Base-by-base conservation (phyloP, 108 stramenopile species). In the Pseudonitzschia multiseries region DNA sequence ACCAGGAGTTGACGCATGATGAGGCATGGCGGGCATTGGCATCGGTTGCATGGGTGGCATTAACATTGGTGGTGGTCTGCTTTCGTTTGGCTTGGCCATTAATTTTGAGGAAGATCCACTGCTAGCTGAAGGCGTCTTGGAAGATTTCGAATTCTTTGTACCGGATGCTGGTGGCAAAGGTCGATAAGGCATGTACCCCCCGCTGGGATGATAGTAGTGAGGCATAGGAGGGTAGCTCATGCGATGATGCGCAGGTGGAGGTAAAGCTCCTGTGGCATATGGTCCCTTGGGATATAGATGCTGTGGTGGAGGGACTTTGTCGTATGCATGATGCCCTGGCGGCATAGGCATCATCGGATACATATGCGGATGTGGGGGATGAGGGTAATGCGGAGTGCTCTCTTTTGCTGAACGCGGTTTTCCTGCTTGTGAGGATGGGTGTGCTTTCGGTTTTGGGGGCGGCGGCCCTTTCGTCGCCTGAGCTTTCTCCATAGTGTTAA, bases 291-390 rank as follows among this genome's bases (percentile, higher is more conserved):
- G 70, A 50, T 71, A 61, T 21, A 57, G 57, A 33, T 62, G 28
- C 46, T 43, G 54, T 22, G 63, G 62, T 43, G 77, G 75, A 70
- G 41, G 79, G n/a, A 29, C 65, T 33, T 69, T 68, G 22, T 65
- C 48, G 56, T 71, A 51, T 6, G 42, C 6, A 29, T 68, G 71
- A 28, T 24, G 54, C 36, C 71, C 44, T 48, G 46, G 70, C 18
- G 81, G 66, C 74, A 83, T 82, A 10, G 76, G 76, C 76, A 82
- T 82, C 81, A 82, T 77, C 42, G 66, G 73, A 65, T 73, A 73
- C 76, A 82, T 77, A 57, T 74, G 81, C 50, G 75, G 75, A 52
- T 69, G 82, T 27, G 76, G 81, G 2, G 76, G 81, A 57, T 76
- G 81, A 50, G 77, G 81, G 50, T 73, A 75, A 14, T 66, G 71